Evolutionary conservation across 1,139 yeast species (phyloP), one percentile per base, ranked within the genome.

Genomic region (Lodderomyces beijingensis): DNA sequence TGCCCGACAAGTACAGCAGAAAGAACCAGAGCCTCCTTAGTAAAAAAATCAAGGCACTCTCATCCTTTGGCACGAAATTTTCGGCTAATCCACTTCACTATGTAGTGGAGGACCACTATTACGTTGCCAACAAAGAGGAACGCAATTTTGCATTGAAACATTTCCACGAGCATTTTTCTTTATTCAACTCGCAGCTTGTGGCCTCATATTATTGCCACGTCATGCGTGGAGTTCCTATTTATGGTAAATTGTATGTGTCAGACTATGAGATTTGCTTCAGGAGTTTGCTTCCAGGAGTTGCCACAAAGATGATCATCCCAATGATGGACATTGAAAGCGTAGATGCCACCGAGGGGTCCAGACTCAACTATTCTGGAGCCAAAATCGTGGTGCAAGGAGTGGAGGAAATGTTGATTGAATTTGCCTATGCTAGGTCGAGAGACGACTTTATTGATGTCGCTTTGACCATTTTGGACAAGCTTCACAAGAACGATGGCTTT

Each of bases 301-400:
- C 75, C 25, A 82, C 94, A 2, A 74, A 74, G 40, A 86, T 89
- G 95, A 76, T 87, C n/a, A 55, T 89, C 11, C 97, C 97, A 0
- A 58, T 84, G 30, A 49, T 52, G 12, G 93, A 85, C 46, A 63
- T 89, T 20, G 93, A 82, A 47, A 75, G 33, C 4, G 29, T 38
- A 5, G 34, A 29, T 33, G 88, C 80, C 44, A 10, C 31, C 3
- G 73, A 71, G 31, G 88, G 87, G 0, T 38, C 49, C 5, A 54
- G 53, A 35, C 44, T 65, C 19, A 48, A 61, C 0, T 83, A 82
- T 50, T 74, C 77, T 16, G 91, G 93, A 1, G 59, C 88, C 32
- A 81, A 76, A 0, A 47, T 88, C 16, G 74, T 77, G 0, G 70
- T 85, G 3, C 74, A 73, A 37, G 93, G 93, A 0, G 83, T 78